phyloP scores from a whole-genome alignment of 495 filamentous ascomycete species.

The Podospora pseudoanserina region DNA sequence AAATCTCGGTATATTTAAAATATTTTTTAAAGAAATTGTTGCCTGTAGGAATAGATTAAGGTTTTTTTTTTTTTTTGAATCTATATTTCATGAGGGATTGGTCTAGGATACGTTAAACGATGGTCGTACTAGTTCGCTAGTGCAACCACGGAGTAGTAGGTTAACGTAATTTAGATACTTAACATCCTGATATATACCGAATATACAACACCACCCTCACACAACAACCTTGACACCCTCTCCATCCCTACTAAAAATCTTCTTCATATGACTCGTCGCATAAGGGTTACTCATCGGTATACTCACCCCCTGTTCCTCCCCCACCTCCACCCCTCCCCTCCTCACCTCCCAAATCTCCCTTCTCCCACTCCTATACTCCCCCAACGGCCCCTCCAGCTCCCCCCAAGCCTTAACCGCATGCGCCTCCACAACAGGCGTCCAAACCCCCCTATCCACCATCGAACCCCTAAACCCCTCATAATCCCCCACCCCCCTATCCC shows the following conservation, averaged over 20 bases:
- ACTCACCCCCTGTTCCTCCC: background rate
- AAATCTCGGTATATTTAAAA: too few relatives aligned
- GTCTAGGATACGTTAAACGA: too few relatives aligned
- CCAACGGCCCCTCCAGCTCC: constrained; percentile 11
- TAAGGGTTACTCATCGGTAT: constrained; percentile 18
- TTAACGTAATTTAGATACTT: too few relatives aligned
- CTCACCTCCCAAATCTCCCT: background rate
- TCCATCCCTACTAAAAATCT: background rate
- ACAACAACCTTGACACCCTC: background rate
- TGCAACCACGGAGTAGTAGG: too few relatives aligned
- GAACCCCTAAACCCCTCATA: constrained; percentile 10
- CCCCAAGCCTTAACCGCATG: constrained; percentile 17
- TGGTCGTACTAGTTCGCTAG: too few relatives aligned
- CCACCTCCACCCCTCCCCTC: constrained; percentile 1
- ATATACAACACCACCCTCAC: background rate
- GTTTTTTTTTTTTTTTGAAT: too few relatives aligned
- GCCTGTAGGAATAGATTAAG: too few relatives aligned
- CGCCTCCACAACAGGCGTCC: constrained; percentile 13
- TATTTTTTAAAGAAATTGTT: too few relatives aligned
- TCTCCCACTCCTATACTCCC: background rate
- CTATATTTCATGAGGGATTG: too few relatives aligned
- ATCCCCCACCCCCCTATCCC: background rate
- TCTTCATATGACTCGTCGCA: constrained; percentile 18
- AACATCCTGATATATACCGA: too few relatives aligned
- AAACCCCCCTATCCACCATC: constrained; percentile 10